Conservation (phyloP, 768 basidiomycete species). For the Termitomyces sp. region DNA sequence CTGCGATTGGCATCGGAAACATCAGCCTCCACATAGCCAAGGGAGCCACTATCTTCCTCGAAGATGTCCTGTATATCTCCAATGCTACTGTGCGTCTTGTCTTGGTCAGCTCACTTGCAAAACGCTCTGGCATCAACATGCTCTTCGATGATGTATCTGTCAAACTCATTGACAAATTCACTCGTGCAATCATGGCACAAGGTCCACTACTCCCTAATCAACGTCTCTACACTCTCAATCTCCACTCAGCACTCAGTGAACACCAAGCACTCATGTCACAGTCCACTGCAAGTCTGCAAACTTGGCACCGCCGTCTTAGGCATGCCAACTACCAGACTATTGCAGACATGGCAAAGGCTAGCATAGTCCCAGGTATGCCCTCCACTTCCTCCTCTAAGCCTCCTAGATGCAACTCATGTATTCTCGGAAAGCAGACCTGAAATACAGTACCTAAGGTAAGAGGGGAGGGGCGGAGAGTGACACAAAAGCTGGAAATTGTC, state of each 20-base stretch:
- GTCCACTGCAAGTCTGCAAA: slow-evolving; percentile 10
- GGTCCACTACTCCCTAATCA: slow-evolving; percentile 9
- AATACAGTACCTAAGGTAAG: slow-evolving; percentile 1
- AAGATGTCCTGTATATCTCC: slow-evolving; percentile 20
- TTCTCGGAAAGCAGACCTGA: slow-evolving; percentile 7
- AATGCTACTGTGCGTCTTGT: slow-evolving; percentile 18
- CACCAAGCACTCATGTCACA: slow-evolving; percentile 15
- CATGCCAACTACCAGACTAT: slow-evolving; percentile 23
- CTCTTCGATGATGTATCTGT: background rate
- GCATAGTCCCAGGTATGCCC: slow-evolving; percentile 9
- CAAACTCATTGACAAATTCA: slow-evolving; percentile 6
- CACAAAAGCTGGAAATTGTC: background rate
- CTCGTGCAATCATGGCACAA: slow-evolving; percentile 10
- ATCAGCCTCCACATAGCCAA: slow-evolving; percentile 16
- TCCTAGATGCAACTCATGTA: slow-evolving; percentile 1
- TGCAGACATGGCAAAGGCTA: slow-evolving; percentile 15
- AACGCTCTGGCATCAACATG: background rate
- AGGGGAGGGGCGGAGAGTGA: background rate
- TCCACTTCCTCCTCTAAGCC: background rate
- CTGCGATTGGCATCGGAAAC: slow-evolving; percentile 19
- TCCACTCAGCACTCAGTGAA: background rate
- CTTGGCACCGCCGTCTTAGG: slow-evolving; percentile 25
- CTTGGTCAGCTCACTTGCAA: slow-evolving; percentile 18
- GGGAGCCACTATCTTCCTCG: slow-evolving; percentile 10
- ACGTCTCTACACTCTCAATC: background rate